Evolutionary conservation across 768 basidiomycete genomes (phyloP), one percentile per base, ranked within the genome.

Genomic region (Tylopilus felleus): DNA sequence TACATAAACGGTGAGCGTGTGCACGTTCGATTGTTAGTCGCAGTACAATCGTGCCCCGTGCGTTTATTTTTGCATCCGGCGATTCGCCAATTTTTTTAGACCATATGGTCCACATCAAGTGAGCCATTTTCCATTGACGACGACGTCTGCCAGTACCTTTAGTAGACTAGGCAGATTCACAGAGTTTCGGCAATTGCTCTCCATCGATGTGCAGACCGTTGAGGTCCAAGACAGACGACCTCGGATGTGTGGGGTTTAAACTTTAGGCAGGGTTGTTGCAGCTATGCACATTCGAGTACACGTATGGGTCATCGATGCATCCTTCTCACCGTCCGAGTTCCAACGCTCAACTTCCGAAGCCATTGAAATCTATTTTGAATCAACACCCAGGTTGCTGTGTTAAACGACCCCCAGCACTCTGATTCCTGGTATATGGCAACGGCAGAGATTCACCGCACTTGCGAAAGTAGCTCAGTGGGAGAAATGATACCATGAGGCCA

Each of bases 21-120:
- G 47, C 60, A 63, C 60, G 53, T 64, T 65, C 54, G 63, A 59
- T 19, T 38, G 22, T 21, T 10, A 17, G 44, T 12, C 17, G 52
- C 33, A 36, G 36, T 8, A 22, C 17, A 8, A 38, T 22, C n/a
- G 53, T 48, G 3, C 17, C 13, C 22, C 5, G 4, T 16, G 13
- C 14, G 13, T 10, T 17, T 47, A 51, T 49, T 48, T 48, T 57
- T 25, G 17, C 8, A 10, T 38, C 8, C n/a, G 29, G 21, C n/a
- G 19, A 41, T 27, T n/a, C 28, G 44, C 36, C 17, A 17, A n/a
- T 2, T 38, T 19, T 19, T 8, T 19, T 19, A 17, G 42, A 44
- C 25, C 42, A 28, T 25, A 43, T 43, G 41, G 41, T 17, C 14
- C 13, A 12, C 40, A 36, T 6, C 35, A 17, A 29, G 36, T 17